phyloP scores from a whole-genome alignment of 495 filamentous ascomycete genomes.

The Tuber microsphaerosporum region DNA sequence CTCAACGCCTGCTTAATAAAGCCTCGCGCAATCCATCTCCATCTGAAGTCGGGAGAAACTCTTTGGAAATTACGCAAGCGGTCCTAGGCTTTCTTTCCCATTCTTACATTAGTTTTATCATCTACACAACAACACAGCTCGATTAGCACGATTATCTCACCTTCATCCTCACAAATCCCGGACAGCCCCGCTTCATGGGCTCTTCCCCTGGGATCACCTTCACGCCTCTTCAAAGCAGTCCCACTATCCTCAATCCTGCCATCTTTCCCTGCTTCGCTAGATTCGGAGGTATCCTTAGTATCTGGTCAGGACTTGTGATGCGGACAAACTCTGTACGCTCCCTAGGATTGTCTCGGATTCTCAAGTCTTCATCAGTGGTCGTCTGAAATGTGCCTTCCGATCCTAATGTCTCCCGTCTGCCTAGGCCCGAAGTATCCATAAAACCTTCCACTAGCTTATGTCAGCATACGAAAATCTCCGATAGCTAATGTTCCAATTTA shows the following conservation, averaged over 20 bases:
- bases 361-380: neutral
- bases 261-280: neutral
- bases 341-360: neutral
- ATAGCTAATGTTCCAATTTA: neutral
- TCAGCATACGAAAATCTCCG: neutral
- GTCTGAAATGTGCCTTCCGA: neutral
- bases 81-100: neutral
- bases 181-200: neutral
- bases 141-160: neutral
- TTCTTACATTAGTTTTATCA: neutral
- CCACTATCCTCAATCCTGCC: neutral
- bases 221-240: neutral
- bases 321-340: neutral
- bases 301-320: neutral
- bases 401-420: neutral
- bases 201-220: neutral
- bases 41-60: neutral
- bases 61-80: neutral
- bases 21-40: neutral
- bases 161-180: neutral
- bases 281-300: neutral
- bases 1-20: neutral
- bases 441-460: neutral
- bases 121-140: neutral
- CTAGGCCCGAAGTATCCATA: neutral